Conservation (phyloP, 148 eudicot species). For the Rhododendron vialii region DNA sequence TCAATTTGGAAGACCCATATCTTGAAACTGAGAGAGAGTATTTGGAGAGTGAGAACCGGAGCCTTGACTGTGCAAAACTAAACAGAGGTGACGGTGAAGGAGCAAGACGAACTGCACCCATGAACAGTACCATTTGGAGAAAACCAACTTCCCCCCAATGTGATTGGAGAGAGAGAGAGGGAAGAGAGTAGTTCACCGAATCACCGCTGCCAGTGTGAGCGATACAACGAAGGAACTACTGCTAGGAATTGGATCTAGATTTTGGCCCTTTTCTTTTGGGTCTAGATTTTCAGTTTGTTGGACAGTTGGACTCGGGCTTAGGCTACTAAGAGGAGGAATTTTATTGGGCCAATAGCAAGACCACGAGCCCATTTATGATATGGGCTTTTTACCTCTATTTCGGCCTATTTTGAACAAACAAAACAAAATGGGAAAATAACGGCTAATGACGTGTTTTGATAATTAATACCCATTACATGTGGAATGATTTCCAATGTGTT, state of each 20-base stretch:
- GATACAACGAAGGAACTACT: background rate
- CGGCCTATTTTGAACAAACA: too few relatives aligned
- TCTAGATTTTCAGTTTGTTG: background rate
- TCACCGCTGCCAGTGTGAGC: background rate
- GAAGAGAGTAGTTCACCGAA: background rate
- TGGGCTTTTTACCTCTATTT: background rate
- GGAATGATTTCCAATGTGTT: too few relatives aligned
- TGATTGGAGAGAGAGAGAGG: background rate
- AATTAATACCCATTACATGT: too few relatives aligned
- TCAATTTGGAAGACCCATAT: constrained; percentile 26
- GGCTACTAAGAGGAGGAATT: background rate
- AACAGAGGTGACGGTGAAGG: constrained; percentile 19
- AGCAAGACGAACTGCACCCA: constrained; percentile 43
- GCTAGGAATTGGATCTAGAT: background rate
- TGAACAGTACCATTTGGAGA: constrained; percentile 23
- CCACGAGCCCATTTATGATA: background rate
- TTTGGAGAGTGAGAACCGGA: constrained; percentile 28
- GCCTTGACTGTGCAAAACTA: constrained; percentile 35
- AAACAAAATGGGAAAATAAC: too few relatives aligned
- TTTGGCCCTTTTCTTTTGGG: background rate
- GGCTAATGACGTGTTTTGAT: too few relatives aligned
- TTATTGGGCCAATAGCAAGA: background rate
- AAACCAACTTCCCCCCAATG: background rate
- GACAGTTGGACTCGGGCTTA: background rate
- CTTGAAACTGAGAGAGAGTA: constrained; percentile 28